phyloP scores from a whole-genome alignment of 164 flowering plant genomes.

The Kalanchoe fedtschenkoi region DNA sequence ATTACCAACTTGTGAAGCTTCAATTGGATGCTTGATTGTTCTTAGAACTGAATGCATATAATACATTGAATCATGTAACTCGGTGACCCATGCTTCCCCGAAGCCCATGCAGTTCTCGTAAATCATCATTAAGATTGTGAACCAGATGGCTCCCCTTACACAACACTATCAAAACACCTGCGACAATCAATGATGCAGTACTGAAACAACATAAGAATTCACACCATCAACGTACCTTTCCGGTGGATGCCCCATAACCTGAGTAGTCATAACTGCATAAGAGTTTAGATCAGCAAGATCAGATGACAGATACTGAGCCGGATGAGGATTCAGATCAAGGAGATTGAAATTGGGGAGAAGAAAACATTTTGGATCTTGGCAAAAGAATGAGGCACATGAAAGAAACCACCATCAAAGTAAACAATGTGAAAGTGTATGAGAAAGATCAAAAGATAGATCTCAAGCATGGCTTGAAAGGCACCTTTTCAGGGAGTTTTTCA shows the following conservation, averaged over 20 bases:
- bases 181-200: neutral
- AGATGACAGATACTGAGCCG: too few relatives aligned
- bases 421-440: neutral
- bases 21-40: too few relatives aligned
- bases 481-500: neutral
- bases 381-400: neutral
- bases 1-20: too few relatives aligned
- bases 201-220: neutral
- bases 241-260: conserved; percentile 95
- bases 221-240: conserved; percentile 47
- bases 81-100: too few relatives aligned
- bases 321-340: conserved; percentile 10
- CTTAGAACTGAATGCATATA: too few relatives aligned
- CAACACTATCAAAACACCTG: neutral
- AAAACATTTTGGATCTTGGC: neutral
- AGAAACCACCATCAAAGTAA: neutral
- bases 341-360: conserved; percentile 1
- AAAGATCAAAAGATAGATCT: neutral
- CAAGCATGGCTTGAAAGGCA: neutral
- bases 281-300: conserved; percentile 2
- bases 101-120: too few relatives aligned
- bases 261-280: conserved; percentile 87
- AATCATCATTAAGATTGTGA: neutral
- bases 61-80: too few relatives aligned
- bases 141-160: too few relatives aligned